Base-by-base conservation (phyloP, 495 filamentous ascomycete genomes). In the Talaromyces nanjingensis region DNA sequence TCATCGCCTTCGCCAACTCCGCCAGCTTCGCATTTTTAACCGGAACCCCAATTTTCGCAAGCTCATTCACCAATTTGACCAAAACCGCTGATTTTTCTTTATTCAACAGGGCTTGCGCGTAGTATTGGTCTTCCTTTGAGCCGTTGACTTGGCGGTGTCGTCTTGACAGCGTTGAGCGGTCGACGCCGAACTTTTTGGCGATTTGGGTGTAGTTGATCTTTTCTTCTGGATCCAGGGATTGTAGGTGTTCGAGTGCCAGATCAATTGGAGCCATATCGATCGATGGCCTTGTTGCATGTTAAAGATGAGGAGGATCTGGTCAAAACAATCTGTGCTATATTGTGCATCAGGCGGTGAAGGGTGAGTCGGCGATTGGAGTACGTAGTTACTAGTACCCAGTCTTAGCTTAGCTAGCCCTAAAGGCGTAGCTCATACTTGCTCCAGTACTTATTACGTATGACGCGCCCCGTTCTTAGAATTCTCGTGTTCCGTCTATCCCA, bases 71-170 rank as follows among this genome's bases (percentile, higher is more conserved):
- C 53, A n/a, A 29, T 0, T 29, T 22, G 4, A 64, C 60, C 2
- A 64, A 49, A 2, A 60, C 3, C 16, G 60, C 42, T 4, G 53
- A 31, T 45, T 64, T 9, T 2, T 31, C 3, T 57, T 64, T 59
- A 14, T 52, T 60, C 16, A 64, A 53, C 4, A 59, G 4, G 16
- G 11, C 8, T 33, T 64, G 53, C 6, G 60, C 34, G 33, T 64
- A 22, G 34, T 64, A 59, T 54, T 62, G 39, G 14, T n/a, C 60
- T 29, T 62, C 45, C 18, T 49, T 49, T 49, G 45, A 49, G 45
- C 45, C 45, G n/a, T 18, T 49, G 18, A 49, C 6, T 18, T 20
- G n/a, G 16, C 45, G 45, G 45, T 49, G 11, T 49, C 45, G 16
- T 22, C 45, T 49, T 9, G 45, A 49, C n/a, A 49, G 45, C n/a